Evolutionary conservation across 2,329 filamentous ascomycete genomes (phyloP).

Genomic region (Ophiostoma sp.): DNA sequence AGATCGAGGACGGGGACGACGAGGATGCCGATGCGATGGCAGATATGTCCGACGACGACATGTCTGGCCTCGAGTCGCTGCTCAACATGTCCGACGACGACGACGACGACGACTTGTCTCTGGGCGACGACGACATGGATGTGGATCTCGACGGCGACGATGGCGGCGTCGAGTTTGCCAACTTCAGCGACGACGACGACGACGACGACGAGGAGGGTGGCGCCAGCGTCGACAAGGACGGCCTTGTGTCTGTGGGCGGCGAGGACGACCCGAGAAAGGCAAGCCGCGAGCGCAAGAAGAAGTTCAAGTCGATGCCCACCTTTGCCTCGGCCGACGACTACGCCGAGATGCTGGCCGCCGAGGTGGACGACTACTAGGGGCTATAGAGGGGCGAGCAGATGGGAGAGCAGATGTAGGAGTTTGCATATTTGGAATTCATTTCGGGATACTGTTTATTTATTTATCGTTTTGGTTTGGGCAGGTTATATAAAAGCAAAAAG

Average conservation of each 20-base stretch:
- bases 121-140: conserved; percentile 35
- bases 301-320: conserved; percentile 80
- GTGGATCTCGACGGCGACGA: conserved; percentile 40
- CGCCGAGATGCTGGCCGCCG: conserved; percentile 71
- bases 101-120: conserved; percentile 37
- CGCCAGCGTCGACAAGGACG: conserved; percentile 37
- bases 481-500: conserved; percentile 4
- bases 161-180: conserved; percentile 33
- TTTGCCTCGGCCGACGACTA: conserved; percentile 96
- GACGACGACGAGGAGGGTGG: conserved; percentile 36
- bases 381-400: background rate
- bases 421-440: background rate
- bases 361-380: conserved; percentile 49
- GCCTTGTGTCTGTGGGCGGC: conserved; percentile 20
- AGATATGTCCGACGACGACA: conserved; percentile 32
- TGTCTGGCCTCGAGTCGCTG: conserved; percentile 31
- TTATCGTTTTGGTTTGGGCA: conserved; percentile 11
- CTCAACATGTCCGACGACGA: conserved; percentile 27
- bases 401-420: background rate
- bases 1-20: conserved; percentile 44
- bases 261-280: conserved; percentile 33
- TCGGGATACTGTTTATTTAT: background rate
- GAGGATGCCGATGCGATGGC: conserved; percentile 40
- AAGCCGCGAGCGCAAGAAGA: conserved; percentile 65
- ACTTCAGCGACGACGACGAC: conserved; percentile 38